Percentiles rank a stretch among this genome's conserved stretches.
phyloP scores from a whole-genome alignment of 2,329 filamentous ascomycete species.

The Parafenestella ontariensis region DNA sequence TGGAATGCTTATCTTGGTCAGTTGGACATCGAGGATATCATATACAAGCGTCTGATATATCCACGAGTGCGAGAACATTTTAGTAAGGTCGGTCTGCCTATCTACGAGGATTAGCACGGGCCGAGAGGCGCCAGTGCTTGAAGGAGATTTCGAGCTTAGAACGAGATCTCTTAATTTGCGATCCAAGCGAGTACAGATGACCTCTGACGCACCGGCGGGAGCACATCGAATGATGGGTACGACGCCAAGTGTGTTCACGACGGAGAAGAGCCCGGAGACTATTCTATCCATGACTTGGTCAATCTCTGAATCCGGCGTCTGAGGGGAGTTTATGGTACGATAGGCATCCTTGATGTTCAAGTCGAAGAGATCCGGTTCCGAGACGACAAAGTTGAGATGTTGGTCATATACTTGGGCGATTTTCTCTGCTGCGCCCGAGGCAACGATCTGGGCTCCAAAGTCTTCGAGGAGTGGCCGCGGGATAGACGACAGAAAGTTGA shows the following conservation, averaged over 20 bases:
- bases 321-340: constrained; percentile 93
- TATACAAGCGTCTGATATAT: constrained; percentile 79
- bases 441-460: constrained; percentile 86
- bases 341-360: constrained; percentile 94
- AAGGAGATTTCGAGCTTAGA: constrained; percentile 89
- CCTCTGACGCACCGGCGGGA: constrained; percentile 89
- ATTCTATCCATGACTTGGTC: constrained; percentile 88
- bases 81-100: too few relatives aligned
- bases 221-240: constrained; percentile 96
- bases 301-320: constrained; percentile 87
- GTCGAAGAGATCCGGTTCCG: constrained; percentile 94
- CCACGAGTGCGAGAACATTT: too few relatives aligned
- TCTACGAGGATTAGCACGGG: constrained; percentile 91
- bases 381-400: constrained; percentile 96
- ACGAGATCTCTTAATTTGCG: constrained; percentile 96
- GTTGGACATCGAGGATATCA: constrained; percentile 77
- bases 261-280: constrained; percentile 95
- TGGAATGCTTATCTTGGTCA: constrained; percentile 93
- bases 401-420: constrained; percentile 95
- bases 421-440: constrained; percentile 83
- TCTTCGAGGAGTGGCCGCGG: constrained; percentile 90
- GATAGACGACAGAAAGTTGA: constrained; percentile 96
- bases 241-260: constrained; percentile 97
- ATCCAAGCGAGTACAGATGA: too few relatives aligned
- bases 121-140: constrained; percentile 67